These are phyloP conservation scores for Buddleja alternifolia DNA, from an alignment of 257 asterid species.

Conservation along the genomic window DNA sequence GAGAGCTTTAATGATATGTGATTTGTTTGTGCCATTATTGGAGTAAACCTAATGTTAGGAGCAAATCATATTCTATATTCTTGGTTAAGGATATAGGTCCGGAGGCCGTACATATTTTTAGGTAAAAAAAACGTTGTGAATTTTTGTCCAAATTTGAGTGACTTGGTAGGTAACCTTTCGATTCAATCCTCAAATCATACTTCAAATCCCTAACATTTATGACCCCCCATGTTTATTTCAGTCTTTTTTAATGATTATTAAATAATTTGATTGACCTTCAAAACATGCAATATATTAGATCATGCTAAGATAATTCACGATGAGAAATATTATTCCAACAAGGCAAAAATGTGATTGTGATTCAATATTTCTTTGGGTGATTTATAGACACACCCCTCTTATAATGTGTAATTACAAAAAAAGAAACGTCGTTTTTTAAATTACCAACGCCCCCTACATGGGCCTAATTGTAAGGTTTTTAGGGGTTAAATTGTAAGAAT, in stretches of 20 bases:
- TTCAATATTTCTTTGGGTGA: no score
- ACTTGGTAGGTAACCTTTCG: slow-evolving; percentile 31
- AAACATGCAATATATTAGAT: not conserved
- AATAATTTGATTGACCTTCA: not conserved
- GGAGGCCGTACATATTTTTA: slow-evolving; percentile 5
- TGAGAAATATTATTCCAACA: no score
- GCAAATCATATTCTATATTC: slow-evolving; percentile 1
- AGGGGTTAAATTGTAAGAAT: no score
- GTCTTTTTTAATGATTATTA: not conserved
- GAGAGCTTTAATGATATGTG: slow-evolving; percentile 13
- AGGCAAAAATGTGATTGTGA: no score
- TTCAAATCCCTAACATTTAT: not conserved
- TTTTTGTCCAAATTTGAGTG: slow-evolving; percentile 20
- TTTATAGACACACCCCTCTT: no score
- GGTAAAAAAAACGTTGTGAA: not conserved
- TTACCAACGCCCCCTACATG: no score
- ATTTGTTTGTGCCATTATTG: slow-evolving; percentile 15
- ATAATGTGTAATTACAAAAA: no score
- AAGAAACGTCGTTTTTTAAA: no score
- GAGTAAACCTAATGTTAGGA: slow-evolving; percentile 28
- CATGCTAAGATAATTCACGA: no score
- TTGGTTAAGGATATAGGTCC: not conserved
- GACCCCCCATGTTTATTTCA: not conserved
- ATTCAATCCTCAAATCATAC: slow-evolving; percentile 30
- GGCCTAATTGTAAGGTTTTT: no score